These are phyloP conservation scores for Chamaecyparis obtusa DNA, from an alignment of 75 land plant species.

Conservation along the genomic window DNA sequence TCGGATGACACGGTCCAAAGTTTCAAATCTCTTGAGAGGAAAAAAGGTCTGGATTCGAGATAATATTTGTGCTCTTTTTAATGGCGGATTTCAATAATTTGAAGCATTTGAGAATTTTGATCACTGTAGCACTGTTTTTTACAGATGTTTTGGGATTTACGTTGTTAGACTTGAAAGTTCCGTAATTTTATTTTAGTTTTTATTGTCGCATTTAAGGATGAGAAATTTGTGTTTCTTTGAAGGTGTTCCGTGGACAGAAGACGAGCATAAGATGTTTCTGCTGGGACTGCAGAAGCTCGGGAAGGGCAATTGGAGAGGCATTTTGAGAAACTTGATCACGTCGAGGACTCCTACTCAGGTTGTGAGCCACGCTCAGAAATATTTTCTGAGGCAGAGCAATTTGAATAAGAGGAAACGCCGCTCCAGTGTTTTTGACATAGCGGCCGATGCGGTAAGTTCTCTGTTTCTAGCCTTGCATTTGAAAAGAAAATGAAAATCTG, in stretches of 20 bases:
- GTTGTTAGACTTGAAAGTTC: not conserved
- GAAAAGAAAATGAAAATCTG: too few relatives aligned
- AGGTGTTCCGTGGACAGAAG: slow-evolving; percentile 77
- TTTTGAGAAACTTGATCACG: slow-evolving; percentile 57
- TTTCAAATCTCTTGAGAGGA: slow-evolving; percentile 36
- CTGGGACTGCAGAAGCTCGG: slow-evolving; percentile 63
- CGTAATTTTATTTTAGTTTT: not conserved
- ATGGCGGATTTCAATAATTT: not conserved
- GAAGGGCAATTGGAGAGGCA: slow-evolving; percentile 77
- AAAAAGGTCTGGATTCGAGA: slow-evolving; percentile 47
- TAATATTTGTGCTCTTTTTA: not conserved
- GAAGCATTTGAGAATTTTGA: not conserved
- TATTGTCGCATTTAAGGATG: not conserved
- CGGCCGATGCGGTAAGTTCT: slow-evolving; percentile 14
- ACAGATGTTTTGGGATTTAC: not conserved
- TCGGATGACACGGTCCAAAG: slow-evolving; percentile 55
- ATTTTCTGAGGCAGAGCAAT: slow-evolving; percentile 50
- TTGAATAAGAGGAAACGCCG: slow-evolving; percentile 43
- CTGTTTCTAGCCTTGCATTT: not conserved
- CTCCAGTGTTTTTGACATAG: slow-evolving; percentile 67
- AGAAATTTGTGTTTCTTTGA: not conserved
- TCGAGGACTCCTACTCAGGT: slow-evolving; percentile 73
- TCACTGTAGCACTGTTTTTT: too few relatives aligned
- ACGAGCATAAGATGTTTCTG: slow-evolving; percentile 64
- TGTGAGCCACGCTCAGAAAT: slow-evolving; percentile 82